A percentile compares a stretch with the other conserved stretches of the same genome.
Evolutionary conservation across 2,329 filamentous ascomycete species (phyloP).

Genomic region (Trichophaea hybrida): DNA sequence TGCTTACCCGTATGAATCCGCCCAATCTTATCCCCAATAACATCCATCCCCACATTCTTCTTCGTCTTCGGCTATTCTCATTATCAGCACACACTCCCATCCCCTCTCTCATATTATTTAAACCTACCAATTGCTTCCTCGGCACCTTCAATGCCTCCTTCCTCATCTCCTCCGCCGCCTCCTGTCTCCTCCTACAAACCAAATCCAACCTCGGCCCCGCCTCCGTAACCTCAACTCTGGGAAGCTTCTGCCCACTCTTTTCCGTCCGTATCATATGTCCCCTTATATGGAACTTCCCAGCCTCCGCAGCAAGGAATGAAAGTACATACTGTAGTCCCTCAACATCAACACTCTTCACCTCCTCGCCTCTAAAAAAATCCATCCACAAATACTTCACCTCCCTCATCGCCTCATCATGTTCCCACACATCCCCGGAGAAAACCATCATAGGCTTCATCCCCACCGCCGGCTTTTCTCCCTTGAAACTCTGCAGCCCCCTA

Average conservation of each 20-base stretch:
- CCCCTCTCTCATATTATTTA: slow-evolving; percentile 25
- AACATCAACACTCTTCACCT: slow-evolving; percentile 72
- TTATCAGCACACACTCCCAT: background rate
- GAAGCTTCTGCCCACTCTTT: slow-evolving; percentile 72
- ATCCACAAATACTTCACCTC: slow-evolving; percentile 74
- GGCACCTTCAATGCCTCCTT: slow-evolving; percentile 86
- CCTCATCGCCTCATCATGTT: slow-evolving; percentile 70
- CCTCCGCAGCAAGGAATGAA: slow-evolving; percentile 60
- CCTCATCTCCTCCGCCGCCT: slow-evolving; percentile 62
- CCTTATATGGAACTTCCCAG: slow-evolving; percentile 31
- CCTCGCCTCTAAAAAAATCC: slow-evolving; percentile 81
- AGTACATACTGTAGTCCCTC: slow-evolving; percentile 88
- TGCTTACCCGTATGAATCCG: slow-evolving; percentile 83
- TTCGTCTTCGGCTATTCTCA: slow-evolving; percentile 43
- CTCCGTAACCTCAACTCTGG: slow-evolving; percentile 84
- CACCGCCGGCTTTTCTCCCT: slow-evolving; percentile 53
- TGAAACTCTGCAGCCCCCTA: slow-evolving; percentile 59
- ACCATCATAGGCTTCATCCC: slow-evolving; percentile 78
- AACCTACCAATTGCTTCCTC: slow-evolving; percentile 53
- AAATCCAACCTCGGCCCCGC: slow-evolving; percentile 93
- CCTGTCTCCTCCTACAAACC: slow-evolving; percentile 62
- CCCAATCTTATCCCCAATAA: slow-evolving; percentile 91
- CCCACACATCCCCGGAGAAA: slow-evolving; percentile 82
- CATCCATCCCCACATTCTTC: slow-evolving; percentile 90
- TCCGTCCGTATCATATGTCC: slow-evolving; percentile 78